A percentile compares a stretch with the other conserved stretches of the same genome.
phyloP scores from a whole-genome alignment of 305 asterid species.

The Withania somnifera region DNA sequence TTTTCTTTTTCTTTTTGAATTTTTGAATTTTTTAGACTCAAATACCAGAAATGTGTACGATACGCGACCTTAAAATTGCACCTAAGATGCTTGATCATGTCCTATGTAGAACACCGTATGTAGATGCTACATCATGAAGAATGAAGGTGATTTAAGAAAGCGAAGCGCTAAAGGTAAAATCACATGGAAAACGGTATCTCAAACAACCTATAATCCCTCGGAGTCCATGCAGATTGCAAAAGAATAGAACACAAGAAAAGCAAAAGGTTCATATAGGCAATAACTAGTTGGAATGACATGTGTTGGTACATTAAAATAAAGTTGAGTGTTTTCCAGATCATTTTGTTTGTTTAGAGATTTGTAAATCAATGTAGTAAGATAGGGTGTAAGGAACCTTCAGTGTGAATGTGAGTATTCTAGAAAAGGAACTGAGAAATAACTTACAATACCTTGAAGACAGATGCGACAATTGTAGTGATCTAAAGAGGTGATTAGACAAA shows the following conservation, averaged over 20 bases:
- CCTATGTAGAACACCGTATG: neutral
- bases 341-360: neutral
- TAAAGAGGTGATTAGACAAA: neutral
- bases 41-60: neutral
- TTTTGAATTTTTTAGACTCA: neutral
- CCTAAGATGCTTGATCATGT: neutral
- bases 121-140: neutral
- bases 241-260: neutral
- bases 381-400: neutral
- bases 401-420: neutral
- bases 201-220: neutral
- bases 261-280: neutral
- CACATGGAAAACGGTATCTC: neutral
- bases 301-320: neutral
- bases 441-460: neutral
- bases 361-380: neutral
- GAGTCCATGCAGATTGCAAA: neutral
- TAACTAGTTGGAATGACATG: neutral
- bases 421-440: neutral
- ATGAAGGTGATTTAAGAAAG: neutral
- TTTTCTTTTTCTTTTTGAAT: neutral
- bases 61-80: neutral
- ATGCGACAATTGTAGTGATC: neutral
- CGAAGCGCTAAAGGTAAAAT: neutral
- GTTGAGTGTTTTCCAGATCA: neutral